phyloP scores from a whole-genome alignment of 2,329 filamentous ascomycete genomes.

The Beauveria sp. region DNA sequence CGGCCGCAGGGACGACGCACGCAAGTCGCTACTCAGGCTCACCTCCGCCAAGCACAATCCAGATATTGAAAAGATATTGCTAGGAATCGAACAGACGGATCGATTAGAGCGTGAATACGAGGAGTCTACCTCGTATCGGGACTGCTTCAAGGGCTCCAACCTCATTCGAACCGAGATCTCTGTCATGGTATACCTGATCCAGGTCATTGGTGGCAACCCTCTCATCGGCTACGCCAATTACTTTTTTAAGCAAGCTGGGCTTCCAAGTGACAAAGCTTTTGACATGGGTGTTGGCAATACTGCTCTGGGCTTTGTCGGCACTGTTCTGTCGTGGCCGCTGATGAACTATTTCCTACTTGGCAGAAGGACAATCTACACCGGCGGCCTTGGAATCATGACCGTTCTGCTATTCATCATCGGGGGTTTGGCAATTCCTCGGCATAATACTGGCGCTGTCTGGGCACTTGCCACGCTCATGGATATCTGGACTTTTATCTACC shows the following conservation, averaged over 20 bases:
- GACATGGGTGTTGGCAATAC: conserved; percentile 28
- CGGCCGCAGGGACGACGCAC: conserved; percentile 33
- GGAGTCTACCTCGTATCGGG: conserved; percentile 39
- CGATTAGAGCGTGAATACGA: conserved; percentile 45
- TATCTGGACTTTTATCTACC: conserved; percentile 35
- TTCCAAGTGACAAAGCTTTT: conserved; percentile 17
- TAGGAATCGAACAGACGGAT: conserved; percentile 52
- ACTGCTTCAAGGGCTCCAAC: conserved; percentile 43
- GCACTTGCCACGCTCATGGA: conserved; percentile 31
- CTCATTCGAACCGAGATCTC: conserved; percentile 48
- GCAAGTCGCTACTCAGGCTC: conserved; percentile 32
- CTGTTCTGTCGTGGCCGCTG: conserved; percentile 32
- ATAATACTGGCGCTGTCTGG: conserved; percentile 26
- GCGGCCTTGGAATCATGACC: conserved; percentile 18
- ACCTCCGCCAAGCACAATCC: conserved; percentile 26
- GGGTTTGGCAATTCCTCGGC: conserved; percentile 27
- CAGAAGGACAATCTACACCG: conserved; percentile 32
- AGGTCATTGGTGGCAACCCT: conserved; percentile 56
- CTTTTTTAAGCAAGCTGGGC: conserved; percentile 28
- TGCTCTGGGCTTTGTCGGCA: conserved; percentile 33
- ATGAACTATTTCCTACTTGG: conserved; percentile 29
- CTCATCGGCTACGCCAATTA: conserved; percentile 54
- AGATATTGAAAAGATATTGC: conserved; percentile 33
- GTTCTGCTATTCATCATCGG: conserved; percentile 34
- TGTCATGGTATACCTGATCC: conserved; percentile 55